Conservation (phyloP, 768 basidiomycete genomes). For the Termitomyces sp. region DNA sequence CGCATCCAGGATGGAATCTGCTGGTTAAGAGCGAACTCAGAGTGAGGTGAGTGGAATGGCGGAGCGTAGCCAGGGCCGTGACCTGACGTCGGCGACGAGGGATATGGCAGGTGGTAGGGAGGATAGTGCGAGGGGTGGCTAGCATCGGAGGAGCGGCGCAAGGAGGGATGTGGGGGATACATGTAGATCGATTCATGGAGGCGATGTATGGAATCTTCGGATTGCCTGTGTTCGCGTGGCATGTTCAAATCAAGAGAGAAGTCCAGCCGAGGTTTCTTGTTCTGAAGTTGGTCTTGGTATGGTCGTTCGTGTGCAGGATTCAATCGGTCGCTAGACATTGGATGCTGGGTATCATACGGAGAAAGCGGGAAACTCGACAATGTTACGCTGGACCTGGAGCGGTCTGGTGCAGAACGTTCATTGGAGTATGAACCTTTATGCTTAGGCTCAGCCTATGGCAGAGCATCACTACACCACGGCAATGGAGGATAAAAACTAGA, state of each 20-base stretch:
- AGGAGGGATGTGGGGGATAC: constrained; percentile 1
- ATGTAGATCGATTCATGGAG: constrained; percentile 6
- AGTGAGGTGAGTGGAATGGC: constrained; percentile 1
- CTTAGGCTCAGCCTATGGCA: neutral
- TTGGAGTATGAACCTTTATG: neutral
- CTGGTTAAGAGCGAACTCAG: neutral
- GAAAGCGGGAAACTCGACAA: constrained; percentile 8
- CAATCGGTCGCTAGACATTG: constrained; percentile 17
- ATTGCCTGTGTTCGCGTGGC: constrained; percentile 6
- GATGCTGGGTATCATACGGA: constrained; percentile 12
- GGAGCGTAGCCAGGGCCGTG: neutral
- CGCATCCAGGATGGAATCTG: constrained; percentile 5
- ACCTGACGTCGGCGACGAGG: constrained; percentile 1
- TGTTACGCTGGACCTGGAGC: neutral
- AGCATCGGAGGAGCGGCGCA: constrained; percentile 1
- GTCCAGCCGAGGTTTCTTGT: constrained; percentile 16
- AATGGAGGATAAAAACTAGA: neutral
- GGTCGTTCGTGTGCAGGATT: constrained; percentile 17
- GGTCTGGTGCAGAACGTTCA: constrained; percentile 4
- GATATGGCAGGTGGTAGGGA: constrained; percentile 2
- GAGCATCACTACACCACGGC: neutral
- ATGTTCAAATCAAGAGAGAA: constrained; percentile 2
- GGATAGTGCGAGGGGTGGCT: neutral
- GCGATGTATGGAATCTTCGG: constrained; percentile 5
- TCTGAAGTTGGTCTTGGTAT: constrained; percentile 13